Evolutionary conservation across 169 alveolate genomes (phyloP).

Genomic region (Plasmodium cynomolgi): DNA sequence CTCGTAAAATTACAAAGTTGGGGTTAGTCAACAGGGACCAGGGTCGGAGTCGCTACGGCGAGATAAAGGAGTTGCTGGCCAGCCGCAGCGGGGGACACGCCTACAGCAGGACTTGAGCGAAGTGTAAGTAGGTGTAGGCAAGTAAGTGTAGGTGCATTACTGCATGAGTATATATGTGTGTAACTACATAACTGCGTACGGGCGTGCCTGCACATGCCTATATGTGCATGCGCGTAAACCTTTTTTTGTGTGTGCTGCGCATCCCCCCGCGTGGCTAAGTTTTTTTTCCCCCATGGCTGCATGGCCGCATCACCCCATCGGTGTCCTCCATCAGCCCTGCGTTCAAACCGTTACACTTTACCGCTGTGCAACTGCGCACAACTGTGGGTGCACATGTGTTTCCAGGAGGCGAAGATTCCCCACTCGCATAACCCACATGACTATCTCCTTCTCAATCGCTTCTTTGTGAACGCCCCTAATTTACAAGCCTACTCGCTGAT

Average conservation of each 20-base stretch:
- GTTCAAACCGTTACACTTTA: background rate
- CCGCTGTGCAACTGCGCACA: background rate
- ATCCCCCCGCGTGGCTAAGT: background rate
- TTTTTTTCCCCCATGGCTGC: background rate
- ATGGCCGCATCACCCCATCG: too few species aligned
- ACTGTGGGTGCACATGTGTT: background rate
- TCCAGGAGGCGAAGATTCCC: background rate
- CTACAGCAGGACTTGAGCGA: background rate
- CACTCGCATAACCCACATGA: background rate
- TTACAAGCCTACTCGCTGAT: background rate
- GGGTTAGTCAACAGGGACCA: slow-evolving; percentile 10
- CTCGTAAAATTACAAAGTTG: slow-evolving; percentile 32
- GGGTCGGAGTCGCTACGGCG: background rate
- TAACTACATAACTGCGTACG: background rate
- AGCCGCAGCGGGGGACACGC: background rate
- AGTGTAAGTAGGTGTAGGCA: background rate
- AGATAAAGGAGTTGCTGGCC: background rate
- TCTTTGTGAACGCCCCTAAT: too few species aligned
- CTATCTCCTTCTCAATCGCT: too few species aligned
- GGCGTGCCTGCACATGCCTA: background rate
- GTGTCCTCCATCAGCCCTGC: background rate
- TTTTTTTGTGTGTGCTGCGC: background rate
- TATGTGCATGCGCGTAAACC: background rate
- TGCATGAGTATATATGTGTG: background rate
- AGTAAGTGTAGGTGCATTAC: background rate